Evolutionary conservation across 2,329 filamentous ascomycete species (phyloP), one percentile per base, ranked within the genome.

Genomic region (Colletotrichum godetiae): DNA sequence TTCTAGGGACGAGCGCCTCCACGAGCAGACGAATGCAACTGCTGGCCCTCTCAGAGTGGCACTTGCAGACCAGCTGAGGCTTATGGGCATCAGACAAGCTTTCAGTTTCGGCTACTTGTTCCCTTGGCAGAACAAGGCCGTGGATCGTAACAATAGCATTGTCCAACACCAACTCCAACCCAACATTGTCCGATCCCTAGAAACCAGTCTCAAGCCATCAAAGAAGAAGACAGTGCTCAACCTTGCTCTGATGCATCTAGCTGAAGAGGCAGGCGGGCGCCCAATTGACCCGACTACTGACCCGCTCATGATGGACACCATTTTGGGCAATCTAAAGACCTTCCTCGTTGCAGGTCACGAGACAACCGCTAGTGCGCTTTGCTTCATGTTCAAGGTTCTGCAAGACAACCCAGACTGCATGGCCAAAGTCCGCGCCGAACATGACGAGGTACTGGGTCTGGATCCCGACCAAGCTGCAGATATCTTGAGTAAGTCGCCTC

Each of bases 291-390:
- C 68, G 19, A 33, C 52, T 22, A 68, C 52, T 13, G 37, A 68
- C 19, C 10, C 11, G 8, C 19, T 37, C 3, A 68, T 72, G 52
- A 64, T 68, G 49, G 77, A 81, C 3, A 77, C 76, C 15, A 76
- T 81, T 2, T 72, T 83, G 22, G 74, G 78, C 0, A 81, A 84
- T 37, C 70, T 84, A 29, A 83, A 82, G 37, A 70, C 74, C 4
- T 83, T 84, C 58, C 76, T 84, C 3, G 81, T 84, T 24, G 82
- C 81, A 0, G 83, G 83, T 1, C 81, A 82, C 59, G 82, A 84
- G 53, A 84, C 80, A 1, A 84, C 82, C 0, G 78, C 80, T 0
- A 77, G 77, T 22, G 80, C 82, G 3, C 76, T 84, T 5, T 81
- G 79, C 56, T 83, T 79, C 71, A 78, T 82, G 74, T 75, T 78